Conservation (phyloP, 1,284 basidiomycete species). For the Apiotrichum akiyoshidainum region DNA sequence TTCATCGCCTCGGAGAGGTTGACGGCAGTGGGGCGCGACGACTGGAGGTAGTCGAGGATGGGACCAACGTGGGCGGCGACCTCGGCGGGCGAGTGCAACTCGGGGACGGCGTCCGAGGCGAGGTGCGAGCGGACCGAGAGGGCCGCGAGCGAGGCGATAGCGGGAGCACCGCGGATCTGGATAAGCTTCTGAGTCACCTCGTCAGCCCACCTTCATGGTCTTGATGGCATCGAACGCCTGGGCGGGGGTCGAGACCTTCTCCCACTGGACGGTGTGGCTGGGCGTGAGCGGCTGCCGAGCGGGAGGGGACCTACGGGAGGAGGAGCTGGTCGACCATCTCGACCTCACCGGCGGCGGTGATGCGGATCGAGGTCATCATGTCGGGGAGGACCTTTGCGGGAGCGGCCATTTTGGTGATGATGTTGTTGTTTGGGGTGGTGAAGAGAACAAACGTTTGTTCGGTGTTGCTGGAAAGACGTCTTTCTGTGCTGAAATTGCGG, state of each 20-base stretch:
- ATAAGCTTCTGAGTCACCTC: background rate
- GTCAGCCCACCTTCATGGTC: constrained; percentile 71
- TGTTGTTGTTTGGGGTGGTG: constrained; percentile 1
- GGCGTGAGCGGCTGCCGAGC: background rate
- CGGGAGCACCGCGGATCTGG: constrained; percentile 84
- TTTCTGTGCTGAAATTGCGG: too few relatives aligned
- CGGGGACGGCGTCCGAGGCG: constrained; percentile 19
- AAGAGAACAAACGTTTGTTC: background rate
- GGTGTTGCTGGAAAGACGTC: too few relatives aligned
- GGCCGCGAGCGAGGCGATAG: constrained; percentile 86
- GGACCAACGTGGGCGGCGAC: constrained; percentile 40
- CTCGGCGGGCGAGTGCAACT: constrained; percentile 29
- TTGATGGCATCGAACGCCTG: constrained; percentile 88
- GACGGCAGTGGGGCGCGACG: constrained; percentile 88
- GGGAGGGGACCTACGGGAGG: constrained; percentile 57
- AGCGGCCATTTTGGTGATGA: constrained; percentile 1
- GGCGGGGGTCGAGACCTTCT: constrained; percentile 67
- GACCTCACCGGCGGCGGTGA: constrained; percentile 59
- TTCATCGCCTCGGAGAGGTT: constrained; percentile 80
- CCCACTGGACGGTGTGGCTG: constrained; percentile 67
- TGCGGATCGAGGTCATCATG: constrained; percentile 63
- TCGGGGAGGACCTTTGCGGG: constrained; percentile 37
- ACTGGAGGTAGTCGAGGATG: constrained; percentile 69
- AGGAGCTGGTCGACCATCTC: constrained; percentile 83
- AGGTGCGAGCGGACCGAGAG: constrained; percentile 67